Conservation (phyloP, 768 basidiomycete species). For the Pleurotus sapidus region DNA sequence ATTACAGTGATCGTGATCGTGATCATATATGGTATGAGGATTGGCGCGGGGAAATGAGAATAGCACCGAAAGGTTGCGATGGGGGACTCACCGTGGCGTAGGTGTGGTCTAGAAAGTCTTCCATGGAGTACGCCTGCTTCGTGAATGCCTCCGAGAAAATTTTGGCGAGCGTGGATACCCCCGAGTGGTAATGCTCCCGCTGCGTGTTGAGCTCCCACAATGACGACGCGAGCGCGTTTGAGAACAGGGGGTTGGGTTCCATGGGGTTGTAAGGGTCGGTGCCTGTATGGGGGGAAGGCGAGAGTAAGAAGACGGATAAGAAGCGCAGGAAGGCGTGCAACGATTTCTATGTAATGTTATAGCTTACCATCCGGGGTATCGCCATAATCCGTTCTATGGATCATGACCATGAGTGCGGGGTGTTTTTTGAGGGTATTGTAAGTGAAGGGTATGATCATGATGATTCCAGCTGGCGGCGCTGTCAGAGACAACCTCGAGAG, state of each 20-base stretch:
- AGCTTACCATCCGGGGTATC: slow-evolving; percentile 31
- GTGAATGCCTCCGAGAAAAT: slow-evolving; percentile 92
- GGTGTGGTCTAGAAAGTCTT: slow-evolving; percentile 96
- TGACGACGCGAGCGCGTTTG: slow-evolving; percentile 82
- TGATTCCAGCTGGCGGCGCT: slow-evolving; percentile 87
- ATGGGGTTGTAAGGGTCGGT: slow-evolving; percentile 64
- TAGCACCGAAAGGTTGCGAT: neutral
- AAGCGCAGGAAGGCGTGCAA: neutral
- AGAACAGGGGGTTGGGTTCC: slow-evolving; percentile 72
- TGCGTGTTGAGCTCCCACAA: slow-evolving; percentile 91
- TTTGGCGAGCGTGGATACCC: slow-evolving; percentile 82
- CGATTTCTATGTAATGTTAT: too few relatives aligned
- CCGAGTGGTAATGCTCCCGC: slow-evolving; percentile 77
- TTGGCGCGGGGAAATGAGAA: slow-evolving; percentile 1
- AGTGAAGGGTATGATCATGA: slow-evolving; percentile 89
- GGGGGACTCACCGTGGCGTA: slow-evolving; percentile 66
- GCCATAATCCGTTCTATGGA: slow-evolving; percentile 60
- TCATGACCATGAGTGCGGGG: slow-evolving; percentile 89
- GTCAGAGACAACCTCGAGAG: slow-evolving; percentile 79
- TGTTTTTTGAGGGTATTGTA: slow-evolving; percentile 94
- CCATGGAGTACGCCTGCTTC: slow-evolving; percentile 87
- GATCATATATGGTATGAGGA: neutral
- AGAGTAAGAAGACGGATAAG: neutral
- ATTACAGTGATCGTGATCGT: too few relatives aligned
- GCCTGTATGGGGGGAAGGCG: neutral